Base-by-base conservation (phyloP, 1,284 basidiomycete species). In the Cryptococcus sp. region DNA sequence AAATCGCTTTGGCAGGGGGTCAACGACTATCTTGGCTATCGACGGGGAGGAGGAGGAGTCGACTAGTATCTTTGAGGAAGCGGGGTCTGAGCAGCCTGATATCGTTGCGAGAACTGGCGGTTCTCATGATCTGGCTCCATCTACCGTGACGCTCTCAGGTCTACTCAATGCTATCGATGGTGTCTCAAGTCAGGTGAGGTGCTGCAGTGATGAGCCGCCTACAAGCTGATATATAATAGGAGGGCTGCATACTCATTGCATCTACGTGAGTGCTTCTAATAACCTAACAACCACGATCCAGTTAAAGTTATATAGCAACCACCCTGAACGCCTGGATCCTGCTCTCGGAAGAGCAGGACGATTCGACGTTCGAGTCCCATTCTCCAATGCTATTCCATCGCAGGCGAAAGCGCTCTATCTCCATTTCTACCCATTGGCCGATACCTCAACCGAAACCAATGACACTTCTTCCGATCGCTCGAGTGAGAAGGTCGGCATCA, bases 401-500 rank as follows among this genome's bases (percentile, higher is more conserved):
- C 88, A 90, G 66, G 88, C 88, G 1, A 58, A 67, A 8, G 76
- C 45, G 5, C 15, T 46, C 7, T 90, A 35, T n/a, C 45, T 53
- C 4, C 88, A 87, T 73, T 91, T 91, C 82, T 91, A 90, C 84
- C 88, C 88, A 0, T 38, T 54, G 10, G 32, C 43, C 5, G 57
- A 38, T 72, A 23, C 23, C 23, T 23, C 23, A 23, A 23, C 23
- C 23, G 23, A 23, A 23, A 23, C 23, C 23, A 23, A 23, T 23
- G 23, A 23, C 23, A 23, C 51, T 46, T 46, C 6, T 34, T 30
- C 32, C 33, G 38, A 46, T 43, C 42, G 33, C 33, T 3, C 14
- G 5, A 35, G 30, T n/a, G 23, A 53, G 33, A 64, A 70, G 81
- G 90, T 62, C 80, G 80, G 64, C 80, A 80, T 47, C 83, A 89